Conservation (phyloP, 2,329 filamentous ascomycete genomes). For the Diplodia sapinea region DNA sequence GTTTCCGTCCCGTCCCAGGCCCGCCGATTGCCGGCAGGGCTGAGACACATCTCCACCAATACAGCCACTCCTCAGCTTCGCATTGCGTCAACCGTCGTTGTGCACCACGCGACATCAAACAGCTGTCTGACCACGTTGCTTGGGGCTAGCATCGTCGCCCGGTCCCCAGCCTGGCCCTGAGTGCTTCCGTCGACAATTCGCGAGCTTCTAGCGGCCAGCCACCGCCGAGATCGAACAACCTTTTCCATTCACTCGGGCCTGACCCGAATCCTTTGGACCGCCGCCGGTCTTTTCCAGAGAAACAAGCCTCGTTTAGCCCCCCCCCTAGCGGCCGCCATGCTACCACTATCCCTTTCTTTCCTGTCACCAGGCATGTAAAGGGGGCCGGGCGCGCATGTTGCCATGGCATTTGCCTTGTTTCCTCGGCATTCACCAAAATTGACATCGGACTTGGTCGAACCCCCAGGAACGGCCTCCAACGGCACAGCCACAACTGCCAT, state of each 20-base stretch:
- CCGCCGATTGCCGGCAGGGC: slow-evolving; percentile 18
- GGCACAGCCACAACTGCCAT: background rate
- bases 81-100: slow-evolving; percentile 19
- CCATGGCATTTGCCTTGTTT: slow-evolving; percentile 7
- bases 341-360: background rate
- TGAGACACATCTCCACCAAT: slow-evolving; percentile 29
- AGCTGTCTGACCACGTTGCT: slow-evolving; percentile 10
- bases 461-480: background rate
- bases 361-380: background rate
- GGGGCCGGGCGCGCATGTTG: slow-evolving; percentile 9
- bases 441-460: background rate
- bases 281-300: background rate
- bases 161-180: slow-evolving; percentile 15
- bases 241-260: background rate
- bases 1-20: slow-evolving; percentile 3
- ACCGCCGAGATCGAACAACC: background rate
- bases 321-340: background rate
- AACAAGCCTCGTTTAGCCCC: background rate
- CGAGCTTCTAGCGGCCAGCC: slow-evolving; percentile 13
- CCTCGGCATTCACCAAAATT: background rate
- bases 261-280: background rate
- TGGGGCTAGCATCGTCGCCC: slow-evolving; percentile 14
- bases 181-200: slow-evolving; percentile 5
- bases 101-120: slow-evolving; percentile 7
- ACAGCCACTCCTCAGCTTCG: slow-evolving; percentile 5